Evolutionary conservation across 2,329 filamentous ascomycete genomes (phyloP).

Genomic region (Xylariaceae sp.): DNA sequence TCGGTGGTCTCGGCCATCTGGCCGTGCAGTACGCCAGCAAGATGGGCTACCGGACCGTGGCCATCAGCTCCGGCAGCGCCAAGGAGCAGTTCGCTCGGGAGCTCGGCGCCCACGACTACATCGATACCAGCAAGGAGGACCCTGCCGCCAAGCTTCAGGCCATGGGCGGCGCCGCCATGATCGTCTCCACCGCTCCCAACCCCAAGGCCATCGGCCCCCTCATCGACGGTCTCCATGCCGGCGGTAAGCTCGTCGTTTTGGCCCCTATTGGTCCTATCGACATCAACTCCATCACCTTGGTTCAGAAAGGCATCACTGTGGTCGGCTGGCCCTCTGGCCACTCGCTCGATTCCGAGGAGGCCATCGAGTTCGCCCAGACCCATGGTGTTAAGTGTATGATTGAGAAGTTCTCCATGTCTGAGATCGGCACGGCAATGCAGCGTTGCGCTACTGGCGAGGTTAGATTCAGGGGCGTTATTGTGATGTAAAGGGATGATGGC

Average conservation of each 20-base stretch:
- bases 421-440: slow-evolving; percentile 9
- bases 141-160: slow-evolving; percentile 8
- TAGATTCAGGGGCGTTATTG: not conserved
- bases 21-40: slow-evolving; percentile 60
- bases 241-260: slow-evolving; percentile 21
- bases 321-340: slow-evolving; percentile 16
- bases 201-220: slow-evolving; percentile 15
- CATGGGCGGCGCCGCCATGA: slow-evolving; percentile 12
- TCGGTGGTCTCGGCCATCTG: slow-evolving; percentile 62
- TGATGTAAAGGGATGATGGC: not conserved
- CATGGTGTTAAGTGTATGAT: slow-evolving; percentile 13
- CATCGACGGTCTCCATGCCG: slow-evolving; percentile 16
- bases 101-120: slow-evolving; percentile 53
- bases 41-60: slow-evolving; percentile 59
- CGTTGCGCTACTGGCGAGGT: slow-evolving; percentile 14
- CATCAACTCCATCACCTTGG: slow-evolving; percentile 11
- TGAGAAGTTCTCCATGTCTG: slow-evolving; percentile 16
- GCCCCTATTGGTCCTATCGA: slow-evolving; percentile 14
- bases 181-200: slow-evolving; percentile 12
- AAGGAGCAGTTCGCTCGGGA: slow-evolving; percentile 51
- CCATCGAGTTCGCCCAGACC: slow-evolving; percentile 16
- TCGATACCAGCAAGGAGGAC: slow-evolving; percentile 29
- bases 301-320: slow-evolving; percentile 16
- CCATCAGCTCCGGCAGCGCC: slow-evolving; percentile 41
- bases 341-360: slow-evolving; percentile 13